phyloP scores from a whole-genome alignment of 805 yeast species.

The Nakazawaea ishiwadae region DNA sequence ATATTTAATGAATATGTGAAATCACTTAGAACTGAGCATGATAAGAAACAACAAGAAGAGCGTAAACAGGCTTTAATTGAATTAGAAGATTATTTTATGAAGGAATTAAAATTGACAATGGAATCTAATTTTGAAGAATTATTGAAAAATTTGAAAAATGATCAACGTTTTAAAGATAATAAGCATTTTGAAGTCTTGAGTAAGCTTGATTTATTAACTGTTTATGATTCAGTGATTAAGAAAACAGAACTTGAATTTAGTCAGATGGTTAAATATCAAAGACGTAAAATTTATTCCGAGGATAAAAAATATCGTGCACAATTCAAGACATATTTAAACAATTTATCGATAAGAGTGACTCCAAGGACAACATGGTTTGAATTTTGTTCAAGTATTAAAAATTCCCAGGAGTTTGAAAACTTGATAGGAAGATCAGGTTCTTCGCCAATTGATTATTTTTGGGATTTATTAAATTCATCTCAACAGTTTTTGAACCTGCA shows the following conservation, averaged over 20 bases:
- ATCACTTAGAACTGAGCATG: conserved; percentile 31
- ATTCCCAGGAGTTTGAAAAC: conserved; percentile 52
- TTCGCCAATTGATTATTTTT: conserved; percentile 66
- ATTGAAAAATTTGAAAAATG: conserved; percentile 31
- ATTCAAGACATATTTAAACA: conserved; percentile 44
- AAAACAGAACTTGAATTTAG: conserved; percentile 28
- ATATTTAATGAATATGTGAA: conserved; percentile 49
- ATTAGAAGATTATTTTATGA: conserved; percentile 44
- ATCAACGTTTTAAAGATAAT: conserved; percentile 53
- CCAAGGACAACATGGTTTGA: conserved; percentile 60
- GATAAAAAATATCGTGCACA: conserved; percentile 67
- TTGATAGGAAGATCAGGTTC: conserved; percentile 78
- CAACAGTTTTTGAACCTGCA: conserved; percentile 50
- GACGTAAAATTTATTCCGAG: conserved; percentile 39
- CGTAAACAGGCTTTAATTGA: conserved; percentile 49
- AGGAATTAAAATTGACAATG: conserved; percentile 24
- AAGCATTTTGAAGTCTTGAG: conserved; percentile 47
- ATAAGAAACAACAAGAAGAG: conserved; percentile 18
- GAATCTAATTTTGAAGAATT: conserved; percentile 34
- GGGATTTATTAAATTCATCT: conserved; percentile 68
- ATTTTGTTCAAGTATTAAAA: conserved; percentile 43
- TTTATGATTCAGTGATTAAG: conserved; percentile 34
- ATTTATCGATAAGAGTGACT: conserved; percentile 32
- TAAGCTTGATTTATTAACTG: conserved; percentile 54
- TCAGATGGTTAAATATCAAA: conserved; percentile 21